Evolutionary conservation across 2,329 filamentous ascomycete species (phyloP).

Genomic region (Biscogniauxia marginata): DNA sequence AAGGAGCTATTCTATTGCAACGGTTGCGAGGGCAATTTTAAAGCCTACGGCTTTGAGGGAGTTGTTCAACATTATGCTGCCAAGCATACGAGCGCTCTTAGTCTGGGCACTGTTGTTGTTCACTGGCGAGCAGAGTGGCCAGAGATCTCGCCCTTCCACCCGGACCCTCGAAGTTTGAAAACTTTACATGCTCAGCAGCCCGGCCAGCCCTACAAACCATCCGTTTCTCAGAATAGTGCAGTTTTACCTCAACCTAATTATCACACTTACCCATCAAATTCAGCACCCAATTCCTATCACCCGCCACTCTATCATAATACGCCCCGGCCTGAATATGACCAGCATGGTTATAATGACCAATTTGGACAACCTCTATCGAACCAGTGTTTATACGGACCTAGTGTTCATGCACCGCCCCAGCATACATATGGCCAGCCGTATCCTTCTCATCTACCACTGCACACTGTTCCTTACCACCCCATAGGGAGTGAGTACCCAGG

Average conservation of each 20-base stretch:
- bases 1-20: conserved; percentile 77
- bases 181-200: conserved; percentile 12
- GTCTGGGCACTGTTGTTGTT: conserved; percentile 69
- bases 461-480: conserved; percentile 23
- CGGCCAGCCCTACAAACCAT: conserved; percentile 2
- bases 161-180: conserved; percentile 49
- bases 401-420: conserved; percentile 3
- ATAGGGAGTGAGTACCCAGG: conserved; percentile 2
- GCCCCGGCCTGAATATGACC: conserved; percentile 23
- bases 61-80: conserved; percentile 81
- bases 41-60: conserved; percentile 73
- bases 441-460: conserved; percentile 18
- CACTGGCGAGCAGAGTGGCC: conserved; percentile 84
- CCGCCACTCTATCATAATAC: conserved; percentile 22
- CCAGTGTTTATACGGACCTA: conserved; percentile 10
- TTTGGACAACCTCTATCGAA: conserved; percentile 9
- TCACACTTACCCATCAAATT: conserved; percentile 10
- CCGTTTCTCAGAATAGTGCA: conserved; percentile 2
- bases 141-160: conserved; percentile 67
- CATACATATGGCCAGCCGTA: conserved; percentile 11
- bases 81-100: conserved; percentile 73
- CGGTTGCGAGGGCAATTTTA: conserved; percentile 61
- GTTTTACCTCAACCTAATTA: not conserved
- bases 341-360: conserved; percentile 21
- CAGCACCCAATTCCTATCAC: conserved; percentile 20